phyloP scores from a whole-genome alignment of 2,329 filamentous ascomycete genomes.

The Tolypocladium album region DNA sequence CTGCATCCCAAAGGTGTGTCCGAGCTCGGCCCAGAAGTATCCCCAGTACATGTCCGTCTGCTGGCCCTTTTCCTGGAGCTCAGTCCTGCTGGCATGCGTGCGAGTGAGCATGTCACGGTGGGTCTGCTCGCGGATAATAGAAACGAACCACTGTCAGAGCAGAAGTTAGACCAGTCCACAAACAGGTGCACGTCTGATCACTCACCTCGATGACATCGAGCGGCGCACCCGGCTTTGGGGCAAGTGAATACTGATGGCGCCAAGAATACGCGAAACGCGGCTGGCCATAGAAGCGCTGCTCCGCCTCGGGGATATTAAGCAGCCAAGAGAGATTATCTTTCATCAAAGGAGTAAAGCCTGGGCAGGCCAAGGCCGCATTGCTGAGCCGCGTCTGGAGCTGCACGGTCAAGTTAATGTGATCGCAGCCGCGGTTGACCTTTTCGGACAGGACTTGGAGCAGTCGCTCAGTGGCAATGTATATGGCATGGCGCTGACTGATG shows the following conservation, averaged over 20 bases:
- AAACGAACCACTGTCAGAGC: slow-evolving; percentile 41
- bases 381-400: slow-evolving; percentile 44
- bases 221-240: slow-evolving; percentile 34
- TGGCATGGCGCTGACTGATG: slow-evolving; percentile 40
- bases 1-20: slow-evolving; percentile 24
- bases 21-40: slow-evolving; percentile 38
- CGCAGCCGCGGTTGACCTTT: slow-evolving; percentile 26
- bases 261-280: slow-evolving; percentile 38
- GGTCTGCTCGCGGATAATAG: slow-evolving; percentile 42
- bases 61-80: slow-evolving; percentile 19
- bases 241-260: slow-evolving; percentile 41
- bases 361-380: slow-evolving; percentile 42
- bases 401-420: slow-evolving; percentile 34
- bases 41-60: slow-evolving; percentile 37
- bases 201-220: slow-evolving; percentile 46
- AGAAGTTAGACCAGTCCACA: neutral
- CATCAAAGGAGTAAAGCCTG: slow-evolving; percentile 49
- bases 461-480: slow-evolving; percentile 39
- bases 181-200: too few relatives aligned
- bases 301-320: slow-evolving; percentile 23
- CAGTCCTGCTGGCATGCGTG: slow-evolving; percentile 28
- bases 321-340: slow-evolving; percentile 46
- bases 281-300: slow-evolving; percentile 29
- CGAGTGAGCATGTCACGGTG: slow-evolving; percentile 26
- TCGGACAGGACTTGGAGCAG: slow-evolving; percentile 35